Evolutionary conservation across 495 filamentous ascomycete species (phyloP).

Genomic region (Annulohypoxylon nitens): DNA sequence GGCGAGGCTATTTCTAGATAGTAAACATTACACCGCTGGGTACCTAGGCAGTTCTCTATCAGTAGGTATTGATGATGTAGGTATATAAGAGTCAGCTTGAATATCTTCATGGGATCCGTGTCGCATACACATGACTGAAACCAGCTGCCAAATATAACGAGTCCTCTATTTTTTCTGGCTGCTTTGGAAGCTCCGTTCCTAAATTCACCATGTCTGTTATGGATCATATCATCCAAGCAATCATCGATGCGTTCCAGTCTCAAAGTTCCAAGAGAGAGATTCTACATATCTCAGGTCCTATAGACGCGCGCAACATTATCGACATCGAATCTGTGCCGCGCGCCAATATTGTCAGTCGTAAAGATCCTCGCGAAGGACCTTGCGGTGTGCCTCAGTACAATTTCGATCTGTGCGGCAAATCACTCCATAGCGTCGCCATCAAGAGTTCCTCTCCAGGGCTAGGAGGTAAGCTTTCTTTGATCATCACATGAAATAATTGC

Average conservation of each 20-base stretch:
- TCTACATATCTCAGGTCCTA: neutral
- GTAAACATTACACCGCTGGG: neutral
- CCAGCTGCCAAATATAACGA: neutral
- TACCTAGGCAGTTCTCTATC: neutral
- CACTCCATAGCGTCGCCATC: neutral
- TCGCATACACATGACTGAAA: neutral
- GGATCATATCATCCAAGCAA: neutral
- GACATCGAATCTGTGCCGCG: conserved; percentile 7
- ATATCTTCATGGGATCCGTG: neutral
- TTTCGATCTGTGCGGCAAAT: conserved; percentile 22
- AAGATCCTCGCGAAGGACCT: conserved; percentile 2
- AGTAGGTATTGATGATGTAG: neutral
- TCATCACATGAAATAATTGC: too few species aligned
- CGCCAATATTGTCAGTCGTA: neutral
- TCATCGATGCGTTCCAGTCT: neutral
- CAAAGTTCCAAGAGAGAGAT: neutral
- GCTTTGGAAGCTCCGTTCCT: neutral
- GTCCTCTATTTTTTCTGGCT: neutral
- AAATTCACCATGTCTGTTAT: neutral
- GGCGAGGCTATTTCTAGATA: neutral
- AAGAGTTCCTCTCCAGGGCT: neutral
- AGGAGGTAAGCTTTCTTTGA: conserved; percentile 12
- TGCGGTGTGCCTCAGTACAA: conserved; percentile 32
- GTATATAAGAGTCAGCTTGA: neutral
- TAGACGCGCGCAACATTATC: neutral